Evolutionary conservation across 352 stramenopile species (phyloP).

Genomic region (Aphanomyces invadans): DNA sequence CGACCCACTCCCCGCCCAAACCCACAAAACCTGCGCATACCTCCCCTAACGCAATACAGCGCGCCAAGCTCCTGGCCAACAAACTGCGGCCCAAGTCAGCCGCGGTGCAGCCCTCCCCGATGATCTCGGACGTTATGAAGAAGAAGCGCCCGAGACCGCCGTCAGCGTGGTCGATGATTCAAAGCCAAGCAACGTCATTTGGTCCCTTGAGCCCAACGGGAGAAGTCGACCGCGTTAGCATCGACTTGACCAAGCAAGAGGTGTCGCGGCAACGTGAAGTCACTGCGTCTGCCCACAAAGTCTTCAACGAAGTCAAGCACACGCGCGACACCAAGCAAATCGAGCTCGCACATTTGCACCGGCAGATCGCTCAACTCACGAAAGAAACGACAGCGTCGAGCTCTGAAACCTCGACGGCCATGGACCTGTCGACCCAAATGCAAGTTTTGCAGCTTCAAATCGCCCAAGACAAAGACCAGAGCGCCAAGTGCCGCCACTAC

Average conservation of each 20-base stretch:
- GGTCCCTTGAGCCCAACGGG: neutral
- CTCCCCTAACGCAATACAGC: neutral
- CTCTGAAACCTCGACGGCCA: neutral
- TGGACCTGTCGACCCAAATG: conserved; percentile 1
- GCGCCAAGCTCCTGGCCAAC: neutral
- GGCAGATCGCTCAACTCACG: conserved; percentile 32
- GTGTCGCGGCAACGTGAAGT: conserved; percentile 45
- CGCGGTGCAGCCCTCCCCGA: neutral
- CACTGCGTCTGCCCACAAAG: conserved; percentile 36
- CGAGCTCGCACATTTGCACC: conserved; percentile 35
- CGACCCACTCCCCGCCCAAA: neutral
- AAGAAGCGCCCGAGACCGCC: conserved; percentile 1
- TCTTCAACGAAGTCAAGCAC: conserved; percentile 39
- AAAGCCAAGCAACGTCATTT: neutral
- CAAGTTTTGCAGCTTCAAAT: neutral
- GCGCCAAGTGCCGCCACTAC: conserved; percentile 40
- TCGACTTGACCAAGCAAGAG: conserved; percentile 34
- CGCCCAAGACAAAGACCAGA: conserved; percentile 34
- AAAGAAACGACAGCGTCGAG: conserved; percentile 8
- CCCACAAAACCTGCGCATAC: neutral
- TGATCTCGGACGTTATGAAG: neutral
- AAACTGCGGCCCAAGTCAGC: neutral
- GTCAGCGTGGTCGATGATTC: conserved; percentile 8
- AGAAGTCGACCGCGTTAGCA: neutral
- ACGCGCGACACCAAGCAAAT: conserved; percentile 31